A percentile compares a stretch with the other conserved stretches of the same genome.
These are phyloP conservation scores for Lathyrus aphaca DNA, from an alignment of 306 rosid species.

Conservation along the genomic window DNA sequence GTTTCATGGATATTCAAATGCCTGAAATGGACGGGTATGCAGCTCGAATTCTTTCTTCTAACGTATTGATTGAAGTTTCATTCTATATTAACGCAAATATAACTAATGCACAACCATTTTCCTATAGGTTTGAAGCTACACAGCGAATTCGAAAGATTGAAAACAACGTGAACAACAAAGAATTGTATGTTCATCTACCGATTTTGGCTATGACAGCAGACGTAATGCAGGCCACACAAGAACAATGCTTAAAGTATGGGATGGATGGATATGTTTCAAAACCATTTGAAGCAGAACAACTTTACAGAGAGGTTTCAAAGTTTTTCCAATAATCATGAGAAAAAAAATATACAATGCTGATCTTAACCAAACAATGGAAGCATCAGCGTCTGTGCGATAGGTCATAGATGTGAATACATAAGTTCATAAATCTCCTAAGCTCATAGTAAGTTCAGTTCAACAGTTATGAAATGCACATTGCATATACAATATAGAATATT, in stretches of 20 bases:
- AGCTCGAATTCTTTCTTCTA: constrained; percentile 21
- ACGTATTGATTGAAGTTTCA: constrained; percentile 10
- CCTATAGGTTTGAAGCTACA: constrained; percentile 83
- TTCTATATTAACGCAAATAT: background rate
- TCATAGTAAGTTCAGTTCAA: constrained; percentile 56
- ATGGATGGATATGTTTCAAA: constrained; percentile 98
- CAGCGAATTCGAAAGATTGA: constrained; percentile 64
- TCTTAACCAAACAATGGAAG: constrained; percentile 38
- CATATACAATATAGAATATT: constrained; percentile 21
- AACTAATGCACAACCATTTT: constrained; percentile 15
- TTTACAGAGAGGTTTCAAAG: constrained; percentile 84
- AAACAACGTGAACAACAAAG: constrained; percentile 44
- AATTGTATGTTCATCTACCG: constrained; percentile 59
- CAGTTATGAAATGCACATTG: background rate
- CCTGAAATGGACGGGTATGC: constrained; percentile 98
- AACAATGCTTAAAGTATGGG: constrained; percentile 64
- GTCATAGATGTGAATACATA: constrained; percentile 47
- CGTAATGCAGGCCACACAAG: constrained; percentile 94
- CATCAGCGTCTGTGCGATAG: constrained; percentile 35
- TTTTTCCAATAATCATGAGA: constrained; percentile 57
- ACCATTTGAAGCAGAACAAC: constrained; percentile 97
- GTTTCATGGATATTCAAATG: constrained; percentile 99
- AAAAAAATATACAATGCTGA: constrained; percentile 38
- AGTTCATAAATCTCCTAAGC: constrained; percentile 44
- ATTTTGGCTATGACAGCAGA: constrained; percentile 99